Evolutionary conservation across 805 yeast species (phyloP), one percentile per base, ranked within the genome.

Genomic region (Wickerhamiella hasegawae): DNA sequence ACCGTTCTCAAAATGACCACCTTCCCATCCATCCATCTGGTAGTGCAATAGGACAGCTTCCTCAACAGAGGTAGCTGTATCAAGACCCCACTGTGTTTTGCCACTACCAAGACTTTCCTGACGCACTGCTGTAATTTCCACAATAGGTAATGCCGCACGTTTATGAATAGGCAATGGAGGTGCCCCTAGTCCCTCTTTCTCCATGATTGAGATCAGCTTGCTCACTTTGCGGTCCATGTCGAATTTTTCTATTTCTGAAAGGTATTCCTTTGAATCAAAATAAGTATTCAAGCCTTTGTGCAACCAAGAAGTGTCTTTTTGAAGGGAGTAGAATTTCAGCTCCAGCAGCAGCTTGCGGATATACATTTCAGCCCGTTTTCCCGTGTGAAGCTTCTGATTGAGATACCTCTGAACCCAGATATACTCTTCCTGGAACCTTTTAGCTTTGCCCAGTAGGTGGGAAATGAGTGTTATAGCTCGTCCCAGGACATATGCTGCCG

Each of bases 1-100:
- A 4, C 60, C 45, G 31, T 49, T 49, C 33, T 58, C 63, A 18
- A 47, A 51, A 39, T 58, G 63, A 18, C 49, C 52, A 5, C 63
- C 62, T 14, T 37, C 27, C 48, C 51, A 58, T 2, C 55, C 59
- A 5, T 31, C 38, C 3, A 27, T 26, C 17, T 17, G 38, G 39
- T 58, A 58, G 25, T 54, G 42, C 6, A 36, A 30, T 16, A 57
- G 40, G 4, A 60, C 58, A n/a, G 48, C 41, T 26, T 47, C 48
- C 38, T 58, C 63, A 2, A 58, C 63, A 3, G 52, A 40, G 4
- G 44, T 44, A 12, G 29, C 19, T 11, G 23, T 40, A 6, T 40
- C 40, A 17, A 16, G 16, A 28, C 41, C 39, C 44, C 43, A 40
- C n/a, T 24, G 28, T 15, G 44, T 41, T 5, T 23, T 28, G 14